Base-by-base conservation (phyloP, 192 early-diverging fungal genomes). In the Coemansia reversa region DNA sequence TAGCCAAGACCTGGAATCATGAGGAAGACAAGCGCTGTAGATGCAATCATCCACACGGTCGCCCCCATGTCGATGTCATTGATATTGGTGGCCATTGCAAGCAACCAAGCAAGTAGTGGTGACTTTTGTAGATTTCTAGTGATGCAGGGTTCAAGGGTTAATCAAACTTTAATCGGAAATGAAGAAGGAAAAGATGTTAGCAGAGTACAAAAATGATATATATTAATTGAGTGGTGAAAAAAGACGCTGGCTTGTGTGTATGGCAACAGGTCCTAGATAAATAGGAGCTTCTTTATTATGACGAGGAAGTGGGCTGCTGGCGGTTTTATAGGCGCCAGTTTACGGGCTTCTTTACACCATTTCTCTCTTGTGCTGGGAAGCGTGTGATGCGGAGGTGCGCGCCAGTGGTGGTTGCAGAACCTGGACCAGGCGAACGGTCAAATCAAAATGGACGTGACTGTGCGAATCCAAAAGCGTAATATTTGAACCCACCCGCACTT, bases 1-100 rank as follows among this genome's bases (percentile, higher is more conserved):
- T 88, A 89, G 22, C 90, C 89, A 7, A 89, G 79, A 11, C 88
- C 87, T 1, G 87, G 87, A 14, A 86, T 84, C 90, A 93, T 93
- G 16, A 92, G 75, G 48, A 91, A 89, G 23, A 93, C 89, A 20
- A 93, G 75, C 0, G 84, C 84, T 1, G 87, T 78, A 35, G 84
- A 85, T 16, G 86, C 76, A 67, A 93, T 83, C 54, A 93, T 86
- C 85, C 87, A 93, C 62, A 85, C 87, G 47, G 88, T 92, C 47
- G 90, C 87, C 53, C 87, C 88, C 68, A 74, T 81, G 71, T 84
- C 76, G 50, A 85, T 81, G 57, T 68, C 59, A 39, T 67, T 33
- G 35, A 66, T 48, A 24, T 64, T 66, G 1, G 65, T 66, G 19
- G 58, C 55, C 29, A 57, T 66, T 14, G 58, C 42, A 32, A 29